Percentiles rank a stretch among this genome's conserved stretches.
phyloP scores from a whole-genome alignment of 179 eudicot genomes.

The Heliamphora pulchella region DNA sequence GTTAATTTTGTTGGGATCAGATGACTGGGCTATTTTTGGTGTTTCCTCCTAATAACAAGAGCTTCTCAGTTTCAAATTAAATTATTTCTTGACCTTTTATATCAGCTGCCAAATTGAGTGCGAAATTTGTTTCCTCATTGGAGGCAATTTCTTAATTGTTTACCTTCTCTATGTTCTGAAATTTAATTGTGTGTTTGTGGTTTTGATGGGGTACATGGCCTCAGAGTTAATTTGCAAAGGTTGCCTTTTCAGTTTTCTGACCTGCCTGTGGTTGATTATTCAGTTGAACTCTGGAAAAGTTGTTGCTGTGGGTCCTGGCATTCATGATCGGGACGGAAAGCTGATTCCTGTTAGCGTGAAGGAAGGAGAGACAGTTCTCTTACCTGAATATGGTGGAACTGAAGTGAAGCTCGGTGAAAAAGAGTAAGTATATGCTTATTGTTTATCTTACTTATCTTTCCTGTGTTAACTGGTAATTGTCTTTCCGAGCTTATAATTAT shows the following conservation, averaged over 20 bases:
- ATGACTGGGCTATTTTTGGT: not conserved
- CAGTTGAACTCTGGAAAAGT: constrained; percentile 79
- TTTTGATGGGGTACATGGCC: not conserved
- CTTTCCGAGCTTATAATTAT: too few species aligned
- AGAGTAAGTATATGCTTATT: constrained; percentile 34
- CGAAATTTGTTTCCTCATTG: not conserved
- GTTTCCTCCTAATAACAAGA: too few species aligned
- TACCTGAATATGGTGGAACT: constrained; percentile 82
- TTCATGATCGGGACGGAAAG: constrained; percentile 45
- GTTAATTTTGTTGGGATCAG: not conserved
- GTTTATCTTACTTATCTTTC: not conserved
- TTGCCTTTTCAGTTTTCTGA: not conserved
- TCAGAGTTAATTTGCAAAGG: not conserved
- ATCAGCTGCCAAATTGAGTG: not conserved
- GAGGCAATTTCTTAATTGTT: not conserved
- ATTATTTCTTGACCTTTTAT: not conserved
- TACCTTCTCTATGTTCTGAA: not conserved
- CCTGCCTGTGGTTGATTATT: constrained; percentile 14
- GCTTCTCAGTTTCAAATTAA: not conserved
- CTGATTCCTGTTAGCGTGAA: constrained; percentile 53
- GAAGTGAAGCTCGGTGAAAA: constrained; percentile 73
- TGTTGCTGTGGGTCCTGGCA: constrained; percentile 71
- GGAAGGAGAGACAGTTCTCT: constrained; percentile 70
- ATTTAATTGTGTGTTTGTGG: not conserved
- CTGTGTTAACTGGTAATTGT: too few species aligned